Base-by-base conservation (phyloP, 176 grass and related monocot species). In the Aegilops speltoides region DNA sequence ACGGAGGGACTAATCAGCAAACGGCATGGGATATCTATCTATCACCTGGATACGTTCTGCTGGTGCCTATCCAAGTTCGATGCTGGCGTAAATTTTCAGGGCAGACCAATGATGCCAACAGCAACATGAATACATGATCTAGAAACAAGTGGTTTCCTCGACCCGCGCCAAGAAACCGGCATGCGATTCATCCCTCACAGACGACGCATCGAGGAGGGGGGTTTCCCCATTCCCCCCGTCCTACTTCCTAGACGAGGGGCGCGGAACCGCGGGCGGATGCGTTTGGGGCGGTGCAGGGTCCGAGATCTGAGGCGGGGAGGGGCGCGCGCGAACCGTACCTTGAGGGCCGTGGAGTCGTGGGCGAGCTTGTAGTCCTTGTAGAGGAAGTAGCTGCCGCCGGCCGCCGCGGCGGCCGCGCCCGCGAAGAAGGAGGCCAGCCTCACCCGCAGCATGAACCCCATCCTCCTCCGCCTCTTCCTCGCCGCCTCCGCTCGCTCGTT, bases 281-380 rank as follows among this genome's bases (percentile, higher is more conserved):
- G 41, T 12, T 43, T 43, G 41, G 41, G 41, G 41, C 10, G 10
- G 41, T 43, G 41, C 2, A 16, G n/a, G 24, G 73, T 52, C 57
- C 75, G 40, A 72, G 82, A 88, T 87, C 86, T 80, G 36, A 12
- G 37, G 3, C 7, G 60, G 34, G 16, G 52, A 19, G 46, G 64
- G 46, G 15, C 10, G 68, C 8, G 74, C 11, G 69, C 11, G 74
- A 43, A 0, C 8, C 36, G 10, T 37, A 98, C 97, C 97, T 99
- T 81, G 82, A 81, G 89, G 70, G 84, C 82, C 36, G 92, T 79
- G 87, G 84, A 79, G 62, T 96, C 94, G 77, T 94, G 89, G 38
- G 97, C 94, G 79, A 91, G 81, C 92, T 89, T 92, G 88, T 99
- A 99, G 81, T 99, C 97, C 87, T 96, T 99, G 90, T 94, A 96